phyloP scores from a whole-genome alignment of 768 basidiomycete species.

The Lepiota brunneoincarnata region DNA sequence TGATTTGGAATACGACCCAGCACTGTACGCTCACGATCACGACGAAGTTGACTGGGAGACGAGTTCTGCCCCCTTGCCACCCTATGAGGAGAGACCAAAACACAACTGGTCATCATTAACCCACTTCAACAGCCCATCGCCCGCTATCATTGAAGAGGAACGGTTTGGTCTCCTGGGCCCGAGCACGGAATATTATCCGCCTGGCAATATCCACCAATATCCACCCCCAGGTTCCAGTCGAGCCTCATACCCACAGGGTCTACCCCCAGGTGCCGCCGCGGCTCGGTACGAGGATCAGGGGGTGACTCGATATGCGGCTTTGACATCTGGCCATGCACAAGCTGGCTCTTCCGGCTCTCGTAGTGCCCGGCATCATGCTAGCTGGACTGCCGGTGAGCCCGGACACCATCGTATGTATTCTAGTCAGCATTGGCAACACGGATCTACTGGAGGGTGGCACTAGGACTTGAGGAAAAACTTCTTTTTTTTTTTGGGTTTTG shows the following conservation, averaged over 20 bases:
- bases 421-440: background rate
- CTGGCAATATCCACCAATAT: background rate
- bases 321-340: background rate
- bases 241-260: background rate
- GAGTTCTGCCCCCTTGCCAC: background rate
- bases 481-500: background rate
- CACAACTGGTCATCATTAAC: background rate
- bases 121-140: background rate
- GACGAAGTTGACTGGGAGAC: slow-evolving; percentile 87
- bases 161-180: background rate
- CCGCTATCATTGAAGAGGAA: background rate
- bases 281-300: too few relatives aligned
- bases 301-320: too few relatives aligned
- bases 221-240: background rate
- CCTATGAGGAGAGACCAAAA: background rate
- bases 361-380: background rate
- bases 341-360: background rate
- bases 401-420: background rate
- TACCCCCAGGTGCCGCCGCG: too few relatives aligned
- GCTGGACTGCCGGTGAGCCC: background rate
- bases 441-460: background rate
- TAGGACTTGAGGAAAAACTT: background rate
- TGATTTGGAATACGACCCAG: slow-evolving; percentile 80
- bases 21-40: slow-evolving; percentile 70
- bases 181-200: background rate